Conservation (phyloP, 139 green algal genomes). For the Tetradesmus obliquus region DNA sequence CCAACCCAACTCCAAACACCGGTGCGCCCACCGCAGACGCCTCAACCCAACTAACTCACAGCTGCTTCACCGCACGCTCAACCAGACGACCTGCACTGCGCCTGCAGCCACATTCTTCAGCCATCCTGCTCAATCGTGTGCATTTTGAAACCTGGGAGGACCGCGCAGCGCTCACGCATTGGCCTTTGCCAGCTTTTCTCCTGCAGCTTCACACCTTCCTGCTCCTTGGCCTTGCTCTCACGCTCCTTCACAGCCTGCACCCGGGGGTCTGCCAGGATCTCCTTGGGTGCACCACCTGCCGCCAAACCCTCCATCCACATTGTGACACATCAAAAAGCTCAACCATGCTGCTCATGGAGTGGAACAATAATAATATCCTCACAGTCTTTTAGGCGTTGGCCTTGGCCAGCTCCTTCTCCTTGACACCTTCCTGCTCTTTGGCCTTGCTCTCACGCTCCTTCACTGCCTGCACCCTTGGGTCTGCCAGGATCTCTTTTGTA, state of each 20-base stretch:
- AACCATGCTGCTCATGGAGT: not conserved
- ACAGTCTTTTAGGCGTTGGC: not conserved
- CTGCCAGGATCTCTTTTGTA: slow-evolving; percentile 72
- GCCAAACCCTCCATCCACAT: not conserved
- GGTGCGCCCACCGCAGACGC: too few relatives aligned
- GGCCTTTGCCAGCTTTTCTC: not conserved
- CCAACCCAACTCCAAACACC: too few relatives aligned
- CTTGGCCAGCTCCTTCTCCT: slow-evolving; percentile 34
- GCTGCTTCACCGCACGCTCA: too few relatives aligned
- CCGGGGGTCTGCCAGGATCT: not conserved
- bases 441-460: not conserved
- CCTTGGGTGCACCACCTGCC: not conserved
- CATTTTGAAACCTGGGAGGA: too few relatives aligned
- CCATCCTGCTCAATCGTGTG: too few relatives aligned
- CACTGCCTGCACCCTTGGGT: slow-evolving; percentile 44
- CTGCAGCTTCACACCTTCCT: not conserved
- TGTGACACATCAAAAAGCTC: not conserved
- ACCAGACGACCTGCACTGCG: too few relatives aligned
- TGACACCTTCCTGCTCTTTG: not conserved
- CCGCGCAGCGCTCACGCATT: not conserved
- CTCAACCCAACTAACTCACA: too few relatives aligned
- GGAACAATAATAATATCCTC: not conserved
- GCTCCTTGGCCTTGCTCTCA: not conserved
- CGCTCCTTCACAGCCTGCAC: not conserved
- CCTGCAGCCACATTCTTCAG: too few relatives aligned